phyloP scores from a whole-genome alignment of 2,329 filamentous ascomycete genomes.

The Talaromyces sp. region DNA sequence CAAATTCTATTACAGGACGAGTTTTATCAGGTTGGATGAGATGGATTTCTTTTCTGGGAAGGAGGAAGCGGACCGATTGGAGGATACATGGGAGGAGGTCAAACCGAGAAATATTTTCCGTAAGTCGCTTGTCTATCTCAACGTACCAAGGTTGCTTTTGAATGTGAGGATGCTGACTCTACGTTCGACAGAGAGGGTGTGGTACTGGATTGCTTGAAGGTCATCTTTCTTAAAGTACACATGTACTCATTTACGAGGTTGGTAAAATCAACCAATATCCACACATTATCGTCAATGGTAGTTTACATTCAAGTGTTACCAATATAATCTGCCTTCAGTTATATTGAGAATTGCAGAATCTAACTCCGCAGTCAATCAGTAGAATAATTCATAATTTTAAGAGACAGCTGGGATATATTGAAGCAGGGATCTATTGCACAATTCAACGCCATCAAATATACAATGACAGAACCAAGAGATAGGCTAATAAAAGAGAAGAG shows the following conservation, averaged over 20 bases:
- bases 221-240: neutral
- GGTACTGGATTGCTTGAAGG: constrained; percentile 15
- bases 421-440: neutral
- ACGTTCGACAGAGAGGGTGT: constrained; percentile 2
- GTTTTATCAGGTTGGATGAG: constrained; percentile 33
- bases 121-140: neutral
- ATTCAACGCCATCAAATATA: neutral
- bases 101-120: constrained; percentile 13
- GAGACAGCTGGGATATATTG: neutral
- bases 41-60: constrained; percentile 47
- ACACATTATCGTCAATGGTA: too few species aligned
- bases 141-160: too few species aligned
- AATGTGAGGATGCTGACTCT: too few species aligned
- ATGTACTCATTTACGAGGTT: too few species aligned
- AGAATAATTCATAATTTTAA: neutral
- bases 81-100: constrained; percentile 12
- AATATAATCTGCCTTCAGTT: too few species aligned
- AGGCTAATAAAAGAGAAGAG: neutral
- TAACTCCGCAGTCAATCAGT: neutral
- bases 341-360: too few species aligned
- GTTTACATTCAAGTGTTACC: too few species aligned
- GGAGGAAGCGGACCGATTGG: constrained; percentile 28
- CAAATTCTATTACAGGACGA: constrained; percentile 32
- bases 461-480: neutral
- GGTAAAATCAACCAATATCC: too few species aligned